A percentile compares a stretch with the other conserved stretches of the same genome.
Conservation (phyloP, 2,329 filamentous ascomycete species). For the Penicillium sp. region DNA sequence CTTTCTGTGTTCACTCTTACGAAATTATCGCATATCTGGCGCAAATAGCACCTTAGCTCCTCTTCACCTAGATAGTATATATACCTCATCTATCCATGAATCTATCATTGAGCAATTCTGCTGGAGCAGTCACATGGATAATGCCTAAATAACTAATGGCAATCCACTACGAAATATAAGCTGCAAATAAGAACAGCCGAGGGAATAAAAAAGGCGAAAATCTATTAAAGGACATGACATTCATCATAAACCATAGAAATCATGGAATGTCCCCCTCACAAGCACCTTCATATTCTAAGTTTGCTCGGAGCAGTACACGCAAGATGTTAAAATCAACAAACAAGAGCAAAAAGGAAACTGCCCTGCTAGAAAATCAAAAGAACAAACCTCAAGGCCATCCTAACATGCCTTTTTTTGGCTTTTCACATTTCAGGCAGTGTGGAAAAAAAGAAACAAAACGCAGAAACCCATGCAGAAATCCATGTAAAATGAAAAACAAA, state of each 20-base stretch:
- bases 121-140: not conserved
- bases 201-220: no score
- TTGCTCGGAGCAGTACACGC: no score
- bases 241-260: not conserved
- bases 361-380: not conserved
- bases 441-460: not conserved
- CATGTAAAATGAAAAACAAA: not conserved
- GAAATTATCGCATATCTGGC: not conserved
- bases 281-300: not conserved
- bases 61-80: not conserved
- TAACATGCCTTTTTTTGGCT: not conserved
- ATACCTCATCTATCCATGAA: not conserved
- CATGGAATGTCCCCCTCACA: not conserved
- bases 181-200: not conserved
- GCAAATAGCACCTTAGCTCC: not conserved
- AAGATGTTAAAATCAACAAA: not conserved
- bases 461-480: not conserved
- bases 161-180: not conserved
- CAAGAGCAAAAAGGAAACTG: not conserved
- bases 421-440: not conserved
- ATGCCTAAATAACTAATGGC: not conserved
- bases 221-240: no score
- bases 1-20: not conserved
- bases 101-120: not conserved
- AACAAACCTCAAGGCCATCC: not conserved